Base-by-base conservation (phyloP, 2,329 filamentous ascomycete species). In the Fusarium pseudograminearum region DNA sequence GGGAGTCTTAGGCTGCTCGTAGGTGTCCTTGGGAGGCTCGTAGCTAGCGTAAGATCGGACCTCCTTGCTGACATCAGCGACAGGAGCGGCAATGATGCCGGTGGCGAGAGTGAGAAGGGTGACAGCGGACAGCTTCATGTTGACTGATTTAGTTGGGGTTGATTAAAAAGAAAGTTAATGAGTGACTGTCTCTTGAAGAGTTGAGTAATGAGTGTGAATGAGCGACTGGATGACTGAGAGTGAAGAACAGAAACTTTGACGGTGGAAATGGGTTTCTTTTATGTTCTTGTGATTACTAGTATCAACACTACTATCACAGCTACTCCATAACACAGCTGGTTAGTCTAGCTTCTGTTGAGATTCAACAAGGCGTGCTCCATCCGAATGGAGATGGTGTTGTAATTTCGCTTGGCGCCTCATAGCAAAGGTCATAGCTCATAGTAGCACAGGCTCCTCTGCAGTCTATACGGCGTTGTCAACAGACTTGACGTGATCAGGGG, bases 51-150 rank as follows among this genome's bases (percentile, higher is more conserved):
- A 20, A 20, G 50, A 44, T 30, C 41, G 44, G 15, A 66, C 63
- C 14, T 62, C 62, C 34, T 66, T 56, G 57, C 22, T 63, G 22
- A 57, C 57, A 36, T 67, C 64, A 15, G 64, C 46, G 34, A 67
- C 64, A 3, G 65, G 65, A 28, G 65, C 65, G 22, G 65, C 65
- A 36, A 67, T 44, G 30, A 67, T 67, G 47, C 64, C 63, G 5
- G 65, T 67, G 65, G 65, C 60, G 20, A 67, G 59, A 34, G 65
- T 64, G 30, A 67, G 64, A 64, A 67, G 51, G 8, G 65, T 68
- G 52, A 67, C 51, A 48, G 65, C 64, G 63, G 65, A 67, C 41
- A 67, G 44, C 65, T 67, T 67, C 65, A 67, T 67, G 20, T 45
- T 67, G 58, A 30, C 58, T 44, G 34, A 58, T 47, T 28, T 30